Base-by-base conservation (phyloP, 192 early-diverging fungal species). In the Entomortierella beljakovae region DNA sequence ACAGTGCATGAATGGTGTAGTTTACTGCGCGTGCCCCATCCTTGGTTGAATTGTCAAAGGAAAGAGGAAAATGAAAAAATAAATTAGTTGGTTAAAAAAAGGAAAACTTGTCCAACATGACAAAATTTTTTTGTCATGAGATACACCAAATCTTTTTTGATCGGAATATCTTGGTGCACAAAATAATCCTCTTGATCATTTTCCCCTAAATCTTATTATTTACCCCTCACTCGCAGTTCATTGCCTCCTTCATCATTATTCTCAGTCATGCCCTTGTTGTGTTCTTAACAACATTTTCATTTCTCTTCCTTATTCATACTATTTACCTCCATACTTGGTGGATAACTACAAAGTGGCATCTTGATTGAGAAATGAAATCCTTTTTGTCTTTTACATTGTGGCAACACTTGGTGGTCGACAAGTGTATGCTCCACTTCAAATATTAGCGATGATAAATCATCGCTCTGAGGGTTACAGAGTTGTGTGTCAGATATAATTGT, bases 371-470 rank as follows among this genome's bases (percentile, higher is more conserved):
- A 74, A 31, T 74, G 58, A 25, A 66, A 48, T 23, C 46, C 48
- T 6, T 28, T 22, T 61, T 65, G 62, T 55, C 71, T 23, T 20
- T 26, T 59, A 42, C 64, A 74, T 1, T 49, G 32, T 5, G 62
- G 48, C 16, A 74, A 23, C 9, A 37, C 46, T 32, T 65, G 61
- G 40, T 74, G 16, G 0, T 74, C 20, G 26, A 74, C 49, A 10
- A 74, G 63, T 11, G 61, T 10, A 29, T 74, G 63, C n/a, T 74
- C 71, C 11, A 74, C 71, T 26, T 74, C 57, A 37, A 74, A 74
- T 25, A 74, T 5, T 29, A 46, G 25, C 3, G 55, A 31, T 0
- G 46, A 26, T 3, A 40, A 40, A 40, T 13, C 37, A 40, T 40
- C 37, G 13, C 37, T 13, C 13, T 13, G 7, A 40, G 7, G 6